Conservation (phyloP, 2,329 filamentous ascomycete species). For the Phialophora tarda region DNA sequence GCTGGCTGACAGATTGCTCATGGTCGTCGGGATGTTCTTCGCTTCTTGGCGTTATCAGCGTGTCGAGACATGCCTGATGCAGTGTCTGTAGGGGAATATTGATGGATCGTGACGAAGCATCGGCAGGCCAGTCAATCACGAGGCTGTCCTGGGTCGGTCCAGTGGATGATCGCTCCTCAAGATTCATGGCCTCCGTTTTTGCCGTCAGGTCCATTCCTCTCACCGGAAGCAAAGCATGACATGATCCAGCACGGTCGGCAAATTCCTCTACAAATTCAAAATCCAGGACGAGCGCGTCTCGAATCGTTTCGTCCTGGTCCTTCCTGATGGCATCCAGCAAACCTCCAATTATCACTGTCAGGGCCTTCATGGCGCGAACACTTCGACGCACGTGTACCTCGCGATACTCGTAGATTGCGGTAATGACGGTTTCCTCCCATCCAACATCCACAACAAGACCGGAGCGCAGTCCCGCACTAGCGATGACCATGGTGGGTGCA, state of each 20-base stretch:
- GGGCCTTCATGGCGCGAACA: constrained; percentile 72
- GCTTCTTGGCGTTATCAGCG: constrained; percentile 69
- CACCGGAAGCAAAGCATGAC: constrained; percentile 24
- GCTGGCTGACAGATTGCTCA: constrained; percentile 75
- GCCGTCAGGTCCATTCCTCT: constrained; percentile 15
- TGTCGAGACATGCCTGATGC: constrained; percentile 74
- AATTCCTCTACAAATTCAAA: constrained; percentile 42
- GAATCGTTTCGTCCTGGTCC: constrained; percentile 25
- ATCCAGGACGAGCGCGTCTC: constrained; percentile 34
- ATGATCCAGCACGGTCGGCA: constrained; percentile 31
- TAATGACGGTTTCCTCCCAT: constrained; percentile 87
- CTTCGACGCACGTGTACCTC: constrained; percentile 75
- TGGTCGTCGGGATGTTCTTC: constrained; percentile 77
- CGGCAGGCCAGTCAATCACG: constrained; percentile 38
- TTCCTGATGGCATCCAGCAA: constrained; percentile 28
- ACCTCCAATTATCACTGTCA: constrained; percentile 70
- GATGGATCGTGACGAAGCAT: constrained; percentile 23
- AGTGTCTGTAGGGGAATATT: constrained; percentile 72
- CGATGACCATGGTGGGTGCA: constrained; percentile 72
- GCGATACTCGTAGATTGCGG: constrained; percentile 86
- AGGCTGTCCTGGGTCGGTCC: constrained; percentile 8
- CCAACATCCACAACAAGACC: constrained; percentile 87
- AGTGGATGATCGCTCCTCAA: constrained; percentile 15
- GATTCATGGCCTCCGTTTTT: constrained; percentile 14
- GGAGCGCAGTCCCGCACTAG: constrained; percentile 83